A percentile compares a stretch with the other conserved stretches of the same genome.
These are phyloP conservation scores for Botryosphaeria agaves DNA, from an alignment of 2,329 filamentous ascomycete species.

Conservation along the genomic window DNA sequence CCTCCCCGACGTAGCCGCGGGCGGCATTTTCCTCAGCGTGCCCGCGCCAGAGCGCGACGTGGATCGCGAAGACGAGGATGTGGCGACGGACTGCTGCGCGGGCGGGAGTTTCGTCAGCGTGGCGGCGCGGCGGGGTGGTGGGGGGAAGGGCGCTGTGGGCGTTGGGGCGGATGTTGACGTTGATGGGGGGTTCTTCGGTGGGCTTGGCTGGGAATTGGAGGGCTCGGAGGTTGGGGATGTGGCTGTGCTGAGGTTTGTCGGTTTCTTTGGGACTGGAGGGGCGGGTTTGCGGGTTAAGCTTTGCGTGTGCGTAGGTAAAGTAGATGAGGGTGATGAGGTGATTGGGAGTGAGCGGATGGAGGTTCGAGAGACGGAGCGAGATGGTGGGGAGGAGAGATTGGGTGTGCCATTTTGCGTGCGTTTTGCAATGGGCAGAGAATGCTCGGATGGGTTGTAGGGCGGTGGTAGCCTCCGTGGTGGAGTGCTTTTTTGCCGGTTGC, in stretches of 20 bases:
- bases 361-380: conserved; percentile 1
- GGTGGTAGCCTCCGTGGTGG: background rate
- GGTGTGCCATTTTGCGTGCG: conserved; percentile 2
- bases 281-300: conserved; percentile 13
- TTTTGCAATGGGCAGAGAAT: conserved; percentile 2
- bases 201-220: background rate
- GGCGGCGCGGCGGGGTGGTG: conserved; percentile 5
- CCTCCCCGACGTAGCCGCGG: conserved; percentile 1
- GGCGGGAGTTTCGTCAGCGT: conserved; percentile 5
- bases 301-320: conserved; percentile 8
- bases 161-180: conserved; percentile 2
- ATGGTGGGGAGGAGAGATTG: conserved; percentile 1
- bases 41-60: no score
- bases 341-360: conserved; percentile 3
- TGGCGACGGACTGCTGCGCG: no score
- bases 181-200: conserved; percentile 10
- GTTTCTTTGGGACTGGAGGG: conserved; percentile 15
- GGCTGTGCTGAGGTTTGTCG: conserved; percentile 2
- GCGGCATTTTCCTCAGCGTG: no score
- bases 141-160: conserved; percentile 2
- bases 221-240: background rate
- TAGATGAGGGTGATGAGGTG: conserved; percentile 2
- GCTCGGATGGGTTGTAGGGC: background rate
- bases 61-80: no score
- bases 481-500: background rate